A percentile compares a stretch with the other conserved stretches of the same genome.
Conservation (phyloP, 176 grass and related monocot genomes). For the bread wheat (Triticum aestivum) region DNA sequence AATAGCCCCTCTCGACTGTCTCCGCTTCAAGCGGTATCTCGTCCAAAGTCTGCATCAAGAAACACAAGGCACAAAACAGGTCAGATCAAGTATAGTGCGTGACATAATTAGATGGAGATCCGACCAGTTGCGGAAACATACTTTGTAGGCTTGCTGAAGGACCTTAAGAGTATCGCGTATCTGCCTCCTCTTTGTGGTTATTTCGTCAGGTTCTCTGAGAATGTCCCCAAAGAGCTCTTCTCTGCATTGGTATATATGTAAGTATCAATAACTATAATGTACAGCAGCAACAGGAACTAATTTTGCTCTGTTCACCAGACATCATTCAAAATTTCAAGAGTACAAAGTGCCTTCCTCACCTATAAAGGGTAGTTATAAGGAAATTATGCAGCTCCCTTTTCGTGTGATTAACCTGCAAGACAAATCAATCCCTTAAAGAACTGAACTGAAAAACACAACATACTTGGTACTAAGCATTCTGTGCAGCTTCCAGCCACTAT, state of each 20-base stretch:
- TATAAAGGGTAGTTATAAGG: conserved; percentile 87
- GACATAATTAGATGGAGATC: neutral
- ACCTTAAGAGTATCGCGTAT: conserved; percentile 72
- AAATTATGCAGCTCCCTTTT: conserved; percentile 96
- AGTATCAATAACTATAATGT: conserved; percentile 2
- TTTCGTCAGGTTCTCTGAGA: conserved; percentile 93
- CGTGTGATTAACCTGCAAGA: conserved; percentile 93
- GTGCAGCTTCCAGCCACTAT: neutral
- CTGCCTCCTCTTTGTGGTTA: conserved; percentile 80
- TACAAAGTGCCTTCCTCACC: conserved; percentile 40
- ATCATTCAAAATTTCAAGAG: neutral
- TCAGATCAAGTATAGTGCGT: conserved; percentile 5
- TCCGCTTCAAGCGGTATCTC: conserved; percentile 95
- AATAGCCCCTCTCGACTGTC: conserved; percentile 87
- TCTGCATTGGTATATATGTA: conserved; percentile 37
- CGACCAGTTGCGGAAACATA: conserved; percentile 21
- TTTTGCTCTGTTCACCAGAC: neutral
- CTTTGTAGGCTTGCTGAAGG: conserved; percentile 93
- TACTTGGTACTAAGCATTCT: neutral
- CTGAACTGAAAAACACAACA: neutral
- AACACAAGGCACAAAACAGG: neutral
- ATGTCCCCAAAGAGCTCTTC: conserved; percentile 78
- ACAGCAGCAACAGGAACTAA: neutral
- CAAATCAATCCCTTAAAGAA: conserved; percentile 25
- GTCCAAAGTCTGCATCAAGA: conserved; percentile 70